These are phyloP conservation scores for Phaeosphaeria sp. DNA, from an alignment of 2,329 filamentous ascomycete genomes.

Conservation along the genomic window DNA sequence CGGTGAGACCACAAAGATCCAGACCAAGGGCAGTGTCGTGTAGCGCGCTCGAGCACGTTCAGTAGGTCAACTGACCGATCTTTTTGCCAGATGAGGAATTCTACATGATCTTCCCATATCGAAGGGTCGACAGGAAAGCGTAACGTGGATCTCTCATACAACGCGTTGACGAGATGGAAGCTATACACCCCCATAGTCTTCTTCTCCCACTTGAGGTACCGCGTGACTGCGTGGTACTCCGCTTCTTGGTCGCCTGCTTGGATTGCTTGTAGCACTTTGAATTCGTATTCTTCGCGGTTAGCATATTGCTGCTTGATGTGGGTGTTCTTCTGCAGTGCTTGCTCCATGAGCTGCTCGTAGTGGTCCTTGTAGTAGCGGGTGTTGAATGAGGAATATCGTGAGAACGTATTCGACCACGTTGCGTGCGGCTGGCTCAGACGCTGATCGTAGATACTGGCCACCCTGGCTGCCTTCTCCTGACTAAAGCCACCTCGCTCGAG, in stretches of 20 bases:
- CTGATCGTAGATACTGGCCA: conserved; percentile 73
- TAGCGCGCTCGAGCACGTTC: conserved; percentile 78
- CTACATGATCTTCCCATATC: conserved; percentile 84
- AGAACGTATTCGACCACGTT: conserved; percentile 76
- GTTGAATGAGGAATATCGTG: conserved; percentile 76
- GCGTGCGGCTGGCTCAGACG: conserved; percentile 75
- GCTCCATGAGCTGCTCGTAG: conserved; percentile 78
- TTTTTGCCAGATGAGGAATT: conserved; percentile 67
- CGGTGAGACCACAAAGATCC: conserved; percentile 90
- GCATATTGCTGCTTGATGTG: conserved; percentile 69
- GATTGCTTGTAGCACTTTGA: conserved; percentile 66
- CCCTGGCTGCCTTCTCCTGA: conserved; percentile 65
- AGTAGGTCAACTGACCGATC: conserved; percentile 61
- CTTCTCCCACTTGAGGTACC: conserved; percentile 89
- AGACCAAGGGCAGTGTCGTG: conserved; percentile 91
- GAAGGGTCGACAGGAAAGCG: conserved; percentile 75
- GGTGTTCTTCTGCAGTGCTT: conserved; percentile 68
- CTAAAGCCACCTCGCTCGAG: conserved; percentile 61
- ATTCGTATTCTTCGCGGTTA: conserved; percentile 71
- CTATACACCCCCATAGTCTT: conserved; percentile 62
- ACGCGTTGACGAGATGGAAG: conserved; percentile 61
- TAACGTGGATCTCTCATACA: conserved; percentile 80
- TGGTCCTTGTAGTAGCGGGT: conserved; percentile 72
- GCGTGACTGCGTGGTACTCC: conserved; percentile 61
- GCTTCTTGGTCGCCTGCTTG: conserved; percentile 63